Evolutionary conservation across 306 rosid genomes (phyloP).

Genomic region (Vigna mungo): DNA sequence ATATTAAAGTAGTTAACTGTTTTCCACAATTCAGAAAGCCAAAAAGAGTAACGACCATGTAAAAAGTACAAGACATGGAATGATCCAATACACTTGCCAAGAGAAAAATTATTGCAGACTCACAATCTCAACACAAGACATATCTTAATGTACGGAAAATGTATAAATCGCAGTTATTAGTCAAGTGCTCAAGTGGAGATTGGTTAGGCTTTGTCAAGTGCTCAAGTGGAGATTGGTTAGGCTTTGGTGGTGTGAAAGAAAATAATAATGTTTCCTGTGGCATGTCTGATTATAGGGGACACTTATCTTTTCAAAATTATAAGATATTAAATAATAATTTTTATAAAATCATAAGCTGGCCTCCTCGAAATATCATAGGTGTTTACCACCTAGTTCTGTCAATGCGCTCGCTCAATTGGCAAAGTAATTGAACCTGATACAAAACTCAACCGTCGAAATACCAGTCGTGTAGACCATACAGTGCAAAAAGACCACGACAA

Average conservation of each 20-base stretch:
- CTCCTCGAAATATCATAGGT: not conserved
- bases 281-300: not conserved
- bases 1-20: not conserved
- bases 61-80: not conserved
- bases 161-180: not conserved
- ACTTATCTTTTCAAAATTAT: not conserved
- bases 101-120: not conserved
- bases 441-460: not conserved
- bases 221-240: not conserved
- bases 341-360: not conserved
- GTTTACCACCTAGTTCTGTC: not conserved
- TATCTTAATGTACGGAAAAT: not conserved
- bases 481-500: constrained; percentile 1
- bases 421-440: not conserved
- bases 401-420: not conserved
- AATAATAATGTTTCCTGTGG: not conserved
- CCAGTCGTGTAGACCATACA: constrained; percentile 16
- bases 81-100: not conserved
- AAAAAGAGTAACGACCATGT: not conserved
- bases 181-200: not conserved
- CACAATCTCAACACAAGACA: not conserved
- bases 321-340: not conserved
- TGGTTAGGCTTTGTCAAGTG: not conserved
- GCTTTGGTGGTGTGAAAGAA: not conserved
- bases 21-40: constrained; percentile 8